Conservation (phyloP, 805 yeast species). For the Naumovozyma dairenensis region DNA sequence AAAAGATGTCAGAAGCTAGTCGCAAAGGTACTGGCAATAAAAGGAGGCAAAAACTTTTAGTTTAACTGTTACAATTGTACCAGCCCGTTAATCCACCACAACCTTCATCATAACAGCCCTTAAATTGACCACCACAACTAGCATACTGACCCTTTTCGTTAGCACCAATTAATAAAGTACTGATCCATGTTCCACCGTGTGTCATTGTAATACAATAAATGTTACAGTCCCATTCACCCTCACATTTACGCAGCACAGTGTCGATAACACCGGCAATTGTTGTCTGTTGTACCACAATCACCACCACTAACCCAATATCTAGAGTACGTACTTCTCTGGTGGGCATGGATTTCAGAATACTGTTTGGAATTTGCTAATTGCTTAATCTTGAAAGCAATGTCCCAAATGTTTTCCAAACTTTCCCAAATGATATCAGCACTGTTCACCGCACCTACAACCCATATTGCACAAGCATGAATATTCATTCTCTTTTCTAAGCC, state of each 20-base stretch:
- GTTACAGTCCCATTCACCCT: conserved; percentile 2
- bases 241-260: conserved; percentile 1
- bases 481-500: neutral
- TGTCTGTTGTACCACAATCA: conserved; percentile 1
- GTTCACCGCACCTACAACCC: conserved; percentile 3
- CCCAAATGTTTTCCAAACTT: neutral
- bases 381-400: conserved; percentile 1
- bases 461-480: neutral
- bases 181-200: conserved; percentile 2
- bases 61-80: conserved; percentile 1
- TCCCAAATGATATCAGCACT: neutral
- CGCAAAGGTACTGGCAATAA: too few relatives aligned
- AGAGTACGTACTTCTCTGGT: too few relatives aligned
- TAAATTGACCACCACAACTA: conserved; percentile 1
- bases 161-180: conserved; percentile 3
- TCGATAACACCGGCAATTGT: conserved; percentile 5
- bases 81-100: conserved; percentile 1
- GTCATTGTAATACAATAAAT: conserved; percentile 4
- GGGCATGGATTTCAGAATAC: conserved; percentile 1
- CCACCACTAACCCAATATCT: conserved; percentile 1
- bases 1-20: too few relatives aligned
- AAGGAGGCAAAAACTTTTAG: too few relatives aligned
- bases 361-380: neutral
- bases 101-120: conserved; percentile 1
- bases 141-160: neutral